These are phyloP conservation scores for Ceratonia siliqua DNA, from an alignment of 306 rosid genomes.

Conservation along the genomic window DNA sequence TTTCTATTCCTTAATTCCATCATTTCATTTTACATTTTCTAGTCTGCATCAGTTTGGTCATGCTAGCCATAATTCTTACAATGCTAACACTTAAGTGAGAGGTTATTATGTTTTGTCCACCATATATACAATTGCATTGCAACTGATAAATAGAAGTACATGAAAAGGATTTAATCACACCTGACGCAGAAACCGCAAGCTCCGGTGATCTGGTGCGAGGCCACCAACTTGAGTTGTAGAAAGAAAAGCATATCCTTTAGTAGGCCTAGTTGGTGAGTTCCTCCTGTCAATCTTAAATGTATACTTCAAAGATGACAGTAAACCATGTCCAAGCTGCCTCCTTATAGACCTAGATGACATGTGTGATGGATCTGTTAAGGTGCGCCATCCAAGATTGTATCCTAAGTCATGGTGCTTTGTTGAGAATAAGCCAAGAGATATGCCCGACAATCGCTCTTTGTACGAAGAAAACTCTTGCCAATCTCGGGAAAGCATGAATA, in stretches of 20 bases:
- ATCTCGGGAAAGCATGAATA: slow-evolving; percentile 83
- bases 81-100: slow-evolving; percentile 2
- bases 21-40: not conserved
- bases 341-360: slow-evolving; percentile 86
- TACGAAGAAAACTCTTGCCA: slow-evolving; percentile 90
- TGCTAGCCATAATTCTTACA: slow-evolving; percentile 11
- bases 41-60: slow-evolving; percentile 24
- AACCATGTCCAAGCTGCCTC: slow-evolving; percentile 96
- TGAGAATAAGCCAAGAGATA: slow-evolving; percentile 78
- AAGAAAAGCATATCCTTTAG: slow-evolving; percentile 84
- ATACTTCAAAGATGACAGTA: slow-evolving; percentile 85
- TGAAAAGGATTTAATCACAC: slow-evolving; percentile 39
- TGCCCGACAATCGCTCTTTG: slow-evolving; percentile 79
- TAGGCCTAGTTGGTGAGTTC: slow-evolving; percentile 78
- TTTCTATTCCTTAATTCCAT: slow-evolving; percentile 11
- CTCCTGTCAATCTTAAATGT: slow-evolving; percentile 77
- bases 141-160: slow-evolving; percentile 26
- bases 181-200: slow-evolving; percentile 89
- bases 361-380: slow-evolving; percentile 79
- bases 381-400: slow-evolving; percentile 93
- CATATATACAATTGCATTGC: slow-evolving; percentile 23
- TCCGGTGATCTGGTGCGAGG: slow-evolving; percentile 81
- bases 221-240: slow-evolving; percentile 91
- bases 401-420: slow-evolving; percentile 74
- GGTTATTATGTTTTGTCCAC: slow-evolving; percentile 20